phyloP scores from a whole-genome alignment of 768 basidiomycete species.

The Lactarius akahatsu region DNA sequence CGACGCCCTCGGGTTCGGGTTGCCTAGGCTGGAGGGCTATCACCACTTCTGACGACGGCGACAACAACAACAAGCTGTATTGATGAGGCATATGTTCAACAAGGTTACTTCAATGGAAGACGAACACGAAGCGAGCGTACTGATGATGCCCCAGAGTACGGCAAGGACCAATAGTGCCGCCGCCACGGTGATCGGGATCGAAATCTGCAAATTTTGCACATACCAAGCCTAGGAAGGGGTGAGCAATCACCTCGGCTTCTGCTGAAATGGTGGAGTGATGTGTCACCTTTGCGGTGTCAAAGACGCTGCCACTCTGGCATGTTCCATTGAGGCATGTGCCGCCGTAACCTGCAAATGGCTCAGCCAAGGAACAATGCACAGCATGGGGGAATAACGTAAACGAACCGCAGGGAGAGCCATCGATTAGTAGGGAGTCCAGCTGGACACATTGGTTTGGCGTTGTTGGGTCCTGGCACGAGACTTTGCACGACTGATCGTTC shows the following conservation, averaged over 20 bases:
- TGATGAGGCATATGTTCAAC: background rate
- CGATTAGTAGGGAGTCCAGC: constrained; percentile 67
- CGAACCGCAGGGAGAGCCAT: constrained; percentile 83
- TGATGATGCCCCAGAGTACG: constrained; percentile 51
- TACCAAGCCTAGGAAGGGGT: constrained; percentile 62
- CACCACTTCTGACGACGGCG: background rate
- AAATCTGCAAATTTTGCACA: constrained; percentile 69
- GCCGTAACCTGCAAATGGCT: constrained; percentile 53
- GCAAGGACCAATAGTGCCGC: constrained; percentile 61
- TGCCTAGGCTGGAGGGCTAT: background rate
- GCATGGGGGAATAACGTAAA: constrained; percentile 26
- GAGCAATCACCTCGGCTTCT: constrained; percentile 18
- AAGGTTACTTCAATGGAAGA: background rate
- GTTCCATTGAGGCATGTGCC: constrained; percentile 62
- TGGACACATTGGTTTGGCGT: constrained; percentile 60
- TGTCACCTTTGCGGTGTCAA: constrained; percentile 60
- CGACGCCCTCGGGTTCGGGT: background rate
- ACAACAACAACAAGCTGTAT: constrained; percentile 14
- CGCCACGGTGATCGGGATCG: constrained; percentile 76
- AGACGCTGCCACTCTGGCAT: constrained; percentile 58
- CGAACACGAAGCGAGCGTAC: constrained; percentile 38
- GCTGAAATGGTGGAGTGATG: constrained; percentile 4
- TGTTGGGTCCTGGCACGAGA: constrained; percentile 76
- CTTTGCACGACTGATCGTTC: constrained; percentile 67
- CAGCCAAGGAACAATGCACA: constrained; percentile 22